Evolutionary conservation across 352 stramenopile species (phyloP).

Genomic region (Globisporangium sylvaticum): DNA sequence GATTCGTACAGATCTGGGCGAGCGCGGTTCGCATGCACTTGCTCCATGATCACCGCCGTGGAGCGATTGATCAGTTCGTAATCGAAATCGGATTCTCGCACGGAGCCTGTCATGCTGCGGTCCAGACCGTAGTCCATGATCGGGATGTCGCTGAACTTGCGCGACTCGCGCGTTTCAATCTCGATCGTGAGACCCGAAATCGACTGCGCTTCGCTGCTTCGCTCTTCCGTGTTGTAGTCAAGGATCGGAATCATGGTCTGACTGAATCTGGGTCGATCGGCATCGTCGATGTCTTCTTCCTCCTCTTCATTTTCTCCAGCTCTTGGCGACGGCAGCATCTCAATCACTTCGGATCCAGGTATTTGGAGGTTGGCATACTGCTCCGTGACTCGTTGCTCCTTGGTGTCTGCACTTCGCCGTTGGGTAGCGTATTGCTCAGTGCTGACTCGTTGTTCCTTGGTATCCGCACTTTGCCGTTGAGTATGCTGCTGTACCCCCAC

Average conservation of each 20-base stretch:
- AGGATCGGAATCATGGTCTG: slow-evolving; percentile 19
- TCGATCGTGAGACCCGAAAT: not conserved
- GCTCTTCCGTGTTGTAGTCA: slow-evolving; percentile 2
- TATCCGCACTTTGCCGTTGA: not conserved
- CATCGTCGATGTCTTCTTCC: not conserved
- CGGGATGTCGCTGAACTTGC: slow-evolving; percentile 18
- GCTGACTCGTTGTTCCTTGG: not conserved
- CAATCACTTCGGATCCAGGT: slow-evolving; percentile 4
- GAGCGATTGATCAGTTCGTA: slow-evolving; percentile 43
- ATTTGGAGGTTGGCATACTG: slow-evolving; percentile 13
- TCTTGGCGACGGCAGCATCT: slow-evolving; percentile 6
- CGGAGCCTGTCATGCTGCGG: slow-evolving; percentile 11
- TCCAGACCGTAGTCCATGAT: slow-evolving; percentile 11
- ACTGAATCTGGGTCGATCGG: slow-evolving; percentile 7
- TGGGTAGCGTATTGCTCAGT: too few species aligned
- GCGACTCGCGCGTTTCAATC: slow-evolving; percentile 12
- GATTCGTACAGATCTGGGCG: slow-evolving; percentile 13
- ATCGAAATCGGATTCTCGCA: slow-evolving; percentile 35
- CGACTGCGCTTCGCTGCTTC: slow-evolving; percentile 9
- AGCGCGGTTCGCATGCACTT: slow-evolving; percentile 34
- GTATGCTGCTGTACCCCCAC: not conserved
- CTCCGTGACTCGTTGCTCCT: slow-evolving; percentile 4
- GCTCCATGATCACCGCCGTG: slow-evolving; percentile 33
- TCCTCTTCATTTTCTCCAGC: not conserved
- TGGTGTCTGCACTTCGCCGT: not conserved